Evolutionary conservation across 768 basidiomycete species (phyloP), one percentile per base, ranked within the genome.

Genomic region (Imleria badia): DNA sequence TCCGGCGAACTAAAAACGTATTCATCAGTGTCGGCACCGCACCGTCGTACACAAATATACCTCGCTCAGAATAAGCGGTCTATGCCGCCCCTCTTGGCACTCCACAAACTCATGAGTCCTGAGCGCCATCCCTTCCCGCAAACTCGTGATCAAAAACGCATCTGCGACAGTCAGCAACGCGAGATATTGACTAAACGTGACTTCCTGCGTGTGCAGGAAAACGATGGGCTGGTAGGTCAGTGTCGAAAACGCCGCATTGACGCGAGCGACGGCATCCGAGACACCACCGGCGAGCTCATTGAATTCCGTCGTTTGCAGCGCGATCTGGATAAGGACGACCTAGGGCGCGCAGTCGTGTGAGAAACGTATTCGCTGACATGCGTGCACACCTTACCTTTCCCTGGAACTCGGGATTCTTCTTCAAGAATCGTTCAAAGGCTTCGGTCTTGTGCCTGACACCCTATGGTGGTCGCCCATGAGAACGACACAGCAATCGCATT

Each of bases 71-170:
- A 94, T 85, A 30, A 94, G 78, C 0, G 89, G 86, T 48, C 90
- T 74, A 56, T 81, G 78, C n/a, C 58, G 64, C 41, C 59, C 83
- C 63, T 89, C 86, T 67, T 93, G 92, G 63, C 90, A 93, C 68
- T 91, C 89, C 12, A 94, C 89, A 64, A 83, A 92, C 67, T 92
- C 89, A 65, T 91, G 89, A 2, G 86, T 85, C 43, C 80, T 68
- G 15, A 93, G 71, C 11, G 91, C 91, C 92, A 94, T 94, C 0
- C 92, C 92, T 69, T 94, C 92, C 3, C 92, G 77, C 69, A 94
- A 73, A 66, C 87, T 89, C 6, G 89, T 89, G 20, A 91, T 86
- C 59, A 93, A 75, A 72, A 94, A 94, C 38, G 87, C 89, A 68
- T 94, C 92, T 5, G 89, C 92, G 7, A 89, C 85, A 12, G 79